Conservation (phyloP, 257 asterid species). For the Prunella vulgaris region DNA sequence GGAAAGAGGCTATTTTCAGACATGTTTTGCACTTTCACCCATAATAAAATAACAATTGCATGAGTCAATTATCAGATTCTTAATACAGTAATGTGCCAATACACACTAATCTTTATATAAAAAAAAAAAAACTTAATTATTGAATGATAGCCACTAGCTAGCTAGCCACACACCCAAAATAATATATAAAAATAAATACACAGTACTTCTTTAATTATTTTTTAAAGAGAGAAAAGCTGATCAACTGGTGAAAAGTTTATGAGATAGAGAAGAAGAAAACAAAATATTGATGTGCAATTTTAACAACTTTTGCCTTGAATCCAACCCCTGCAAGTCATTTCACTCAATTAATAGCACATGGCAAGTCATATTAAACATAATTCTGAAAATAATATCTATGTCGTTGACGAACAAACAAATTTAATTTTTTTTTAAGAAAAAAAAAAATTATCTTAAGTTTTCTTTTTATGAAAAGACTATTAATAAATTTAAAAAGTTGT, state of each 20-base stretch:
- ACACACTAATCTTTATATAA: no score
- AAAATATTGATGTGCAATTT: slow-evolving; percentile 40
- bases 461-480: slow-evolving; percentile 23
- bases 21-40: no score
- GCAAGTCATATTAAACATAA: slow-evolving; percentile 5
- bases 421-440: background rate
- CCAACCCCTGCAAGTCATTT: slow-evolving; percentile 36
- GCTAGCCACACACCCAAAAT: background rate
- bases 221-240: background rate
- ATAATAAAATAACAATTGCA: background rate
- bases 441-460: background rate
- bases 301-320: slow-evolving; percentile 36
- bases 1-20: no score
- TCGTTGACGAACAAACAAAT: slow-evolving; percentile 33
- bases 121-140: background rate
- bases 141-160: background rate
- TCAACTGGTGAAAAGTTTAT: slow-evolving; percentile 2
- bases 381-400: slow-evolving; percentile 18
- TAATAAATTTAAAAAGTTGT: slow-evolving; percentile 22
- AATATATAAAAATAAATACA: background rate
- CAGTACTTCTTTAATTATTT: background rate
- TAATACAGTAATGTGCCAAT: no score
- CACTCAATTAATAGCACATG: slow-evolving; percentile 32
- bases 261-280: slow-evolving; percentile 25
- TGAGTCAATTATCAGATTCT: background rate